Evolutionary conservation across 2,329 filamentous ascomycete species (phyloP).

Genomic region (Graphiopsis chlorocephala): DNA sequence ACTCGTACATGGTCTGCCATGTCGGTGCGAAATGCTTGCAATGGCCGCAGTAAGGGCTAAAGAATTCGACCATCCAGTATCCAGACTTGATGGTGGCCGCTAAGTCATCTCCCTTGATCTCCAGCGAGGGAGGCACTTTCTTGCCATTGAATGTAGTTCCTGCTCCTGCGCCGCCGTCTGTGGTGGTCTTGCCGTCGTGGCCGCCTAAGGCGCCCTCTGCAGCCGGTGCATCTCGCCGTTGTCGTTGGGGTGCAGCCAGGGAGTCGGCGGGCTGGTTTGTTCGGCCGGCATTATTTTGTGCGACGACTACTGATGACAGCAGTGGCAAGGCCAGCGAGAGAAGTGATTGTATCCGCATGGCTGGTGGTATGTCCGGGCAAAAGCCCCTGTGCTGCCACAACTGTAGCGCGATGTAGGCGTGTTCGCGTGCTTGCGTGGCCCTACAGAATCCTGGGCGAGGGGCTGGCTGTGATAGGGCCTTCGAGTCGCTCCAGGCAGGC

Average conservation of each 20-base stretch:
- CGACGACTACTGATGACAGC: conserved; percentile 22
- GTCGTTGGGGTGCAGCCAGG: conserved; percentile 10
- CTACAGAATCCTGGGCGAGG: conserved; percentile 7
- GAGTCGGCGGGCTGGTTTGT: conserved; percentile 19
- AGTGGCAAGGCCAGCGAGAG: conserved; percentile 31
- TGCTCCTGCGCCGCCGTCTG: conserved; percentile 23
- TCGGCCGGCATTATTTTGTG: conserved; percentile 17
- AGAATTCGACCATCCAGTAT: conserved; percentile 61
- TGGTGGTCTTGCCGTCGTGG: conserved; percentile 40
- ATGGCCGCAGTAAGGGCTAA: conserved; percentile 59
- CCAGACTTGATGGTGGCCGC: conserved; percentile 60
- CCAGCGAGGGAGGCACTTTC: conserved; percentile 62
- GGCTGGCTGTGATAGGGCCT: neutral
- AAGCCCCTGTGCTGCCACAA: conserved; percentile 18
- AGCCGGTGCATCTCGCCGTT: conserved; percentile 16
- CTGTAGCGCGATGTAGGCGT: neutral
- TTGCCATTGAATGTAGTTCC: conserved; percentile 64
- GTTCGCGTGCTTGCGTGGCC: conserved; percentile 16
- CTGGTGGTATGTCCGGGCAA: conserved; percentile 22
- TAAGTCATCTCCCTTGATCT: conserved; percentile 59
- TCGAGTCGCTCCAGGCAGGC: neutral
- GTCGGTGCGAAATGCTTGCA: conserved; percentile 77
- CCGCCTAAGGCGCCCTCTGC: conserved; percentile 21
- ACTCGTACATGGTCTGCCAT: conserved; percentile 93
- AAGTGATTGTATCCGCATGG: conserved; percentile 32